Evolutionary conservation across 805 yeast species (phyloP).

Genomic region (Saccharomyces kudriavzevii): DNA sequence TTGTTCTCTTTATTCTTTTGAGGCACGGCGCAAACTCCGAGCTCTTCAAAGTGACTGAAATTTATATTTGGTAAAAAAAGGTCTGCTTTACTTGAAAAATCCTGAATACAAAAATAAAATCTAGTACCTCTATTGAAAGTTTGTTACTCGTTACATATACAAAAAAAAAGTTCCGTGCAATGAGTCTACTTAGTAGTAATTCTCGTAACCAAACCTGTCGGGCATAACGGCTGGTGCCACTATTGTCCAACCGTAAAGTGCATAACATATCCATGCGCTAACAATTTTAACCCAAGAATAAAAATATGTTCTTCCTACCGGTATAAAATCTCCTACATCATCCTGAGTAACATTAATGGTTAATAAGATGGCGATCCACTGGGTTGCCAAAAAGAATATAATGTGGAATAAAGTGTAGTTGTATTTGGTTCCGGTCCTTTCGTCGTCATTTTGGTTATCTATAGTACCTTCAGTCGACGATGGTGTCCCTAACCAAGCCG

Average conservation of each 20-base stretch:
- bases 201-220: conserved; percentile 57
- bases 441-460: conserved; percentile 37
- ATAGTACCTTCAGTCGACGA: conserved; percentile 25
- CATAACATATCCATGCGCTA: conserved; percentile 87
- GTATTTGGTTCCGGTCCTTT: conserved; percentile 69
- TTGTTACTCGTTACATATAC: neutral
- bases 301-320: conserved; percentile 95
- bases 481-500: conserved; percentile 42
- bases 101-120: too few relatives aligned
- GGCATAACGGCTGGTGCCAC: conserved; percentile 87
- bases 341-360: conserved; percentile 86
- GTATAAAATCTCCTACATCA: conserved; percentile 80
- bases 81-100: too few relatives aligned
- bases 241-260: conserved; percentile 81
- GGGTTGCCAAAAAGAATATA: conserved; percentile 90
- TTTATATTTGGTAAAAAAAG: neutral
- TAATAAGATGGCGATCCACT: conserved; percentile 87
- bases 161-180: neutral
- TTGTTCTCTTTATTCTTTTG: neutral
- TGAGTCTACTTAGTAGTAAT: conserved; percentile 12
- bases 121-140: neutral
- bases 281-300: conserved; percentile 90
- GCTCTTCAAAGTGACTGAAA: neutral
- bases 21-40: neutral
- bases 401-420: conserved; percentile 83